These are phyloP conservation scores for Dactylonectria estremocensis DNA, from an alignment of 2,329 filamentous ascomycete species.

Conservation along the genomic window DNA sequence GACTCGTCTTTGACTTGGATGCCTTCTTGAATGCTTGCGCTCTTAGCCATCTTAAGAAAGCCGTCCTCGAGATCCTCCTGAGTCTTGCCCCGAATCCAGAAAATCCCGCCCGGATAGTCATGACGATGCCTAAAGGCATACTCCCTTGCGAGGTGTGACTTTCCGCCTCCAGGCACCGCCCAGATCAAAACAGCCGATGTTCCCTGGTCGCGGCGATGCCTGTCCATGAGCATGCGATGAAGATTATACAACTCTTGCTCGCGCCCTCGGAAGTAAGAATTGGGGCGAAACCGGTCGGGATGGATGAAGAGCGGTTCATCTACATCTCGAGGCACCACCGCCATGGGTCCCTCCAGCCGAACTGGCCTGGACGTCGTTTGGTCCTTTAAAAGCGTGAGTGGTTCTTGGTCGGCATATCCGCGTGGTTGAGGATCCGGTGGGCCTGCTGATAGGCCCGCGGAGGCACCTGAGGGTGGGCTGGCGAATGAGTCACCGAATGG, in stretches of 20 bases:
- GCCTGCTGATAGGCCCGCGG: neutral
- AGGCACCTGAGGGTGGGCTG: neutral
- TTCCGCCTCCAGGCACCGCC: slow-evolving; percentile 45
- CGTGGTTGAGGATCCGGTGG: neutral
- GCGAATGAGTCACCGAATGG: slow-evolving; percentile 41
- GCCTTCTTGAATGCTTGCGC: slow-evolving; percentile 31
- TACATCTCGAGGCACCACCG: slow-evolving; percentile 1
- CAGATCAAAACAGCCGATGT: slow-evolving; percentile 44
- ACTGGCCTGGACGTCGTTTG: slow-evolving; percentile 16
- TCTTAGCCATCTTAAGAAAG: slow-evolving; percentile 43
- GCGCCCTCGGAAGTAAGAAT: slow-evolving; percentile 42
- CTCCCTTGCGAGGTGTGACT: slow-evolving; percentile 44
- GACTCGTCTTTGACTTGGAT: slow-evolving; percentile 35
- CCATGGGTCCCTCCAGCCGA: slow-evolving; percentile 7
- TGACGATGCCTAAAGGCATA: slow-evolving; percentile 43
- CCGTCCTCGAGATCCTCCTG: slow-evolving; percentile 47
- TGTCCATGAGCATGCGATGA: slow-evolving; percentile 43
- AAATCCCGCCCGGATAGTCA: slow-evolving; percentile 43
- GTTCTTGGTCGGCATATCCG: slow-evolving; percentile 13
- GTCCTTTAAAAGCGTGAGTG: slow-evolving; percentile 9
- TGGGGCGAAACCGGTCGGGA: slow-evolving; percentile 45
- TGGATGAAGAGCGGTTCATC: slow-evolving; percentile 42
- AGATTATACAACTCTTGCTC: slow-evolving; percentile 37
- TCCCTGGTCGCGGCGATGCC: slow-evolving; percentile 34
- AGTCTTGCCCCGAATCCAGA: slow-evolving; percentile 45